phyloP scores from a whole-genome alignment of 768 basidiomycete genomes.

The Tremella fuciformis region DNA sequence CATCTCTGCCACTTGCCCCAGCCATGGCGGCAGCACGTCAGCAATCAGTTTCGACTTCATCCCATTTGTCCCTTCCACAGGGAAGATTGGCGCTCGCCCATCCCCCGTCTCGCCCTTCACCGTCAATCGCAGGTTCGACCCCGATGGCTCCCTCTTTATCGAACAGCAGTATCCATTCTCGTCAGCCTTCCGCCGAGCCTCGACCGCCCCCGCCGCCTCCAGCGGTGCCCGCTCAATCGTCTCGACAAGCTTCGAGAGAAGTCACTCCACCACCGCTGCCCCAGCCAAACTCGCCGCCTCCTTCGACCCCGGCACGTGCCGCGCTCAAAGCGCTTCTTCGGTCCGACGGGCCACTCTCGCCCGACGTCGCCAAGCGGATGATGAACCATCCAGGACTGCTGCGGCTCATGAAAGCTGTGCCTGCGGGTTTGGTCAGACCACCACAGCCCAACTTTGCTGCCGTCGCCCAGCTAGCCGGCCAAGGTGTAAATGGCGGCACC shows the following conservation, averaged over 20 bases:
- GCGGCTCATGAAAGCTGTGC: constrained; percentile 36
- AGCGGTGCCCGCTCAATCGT: constrained; percentile 16
- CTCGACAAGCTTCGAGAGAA: constrained; percentile 14
- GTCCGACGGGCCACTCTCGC: constrained; percentile 38
- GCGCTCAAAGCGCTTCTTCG: constrained; percentile 33
- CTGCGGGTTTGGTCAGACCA: constrained; percentile 12
- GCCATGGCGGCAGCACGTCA: background rate
- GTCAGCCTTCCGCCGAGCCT: background rate
- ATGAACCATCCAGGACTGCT: constrained; percentile 36
- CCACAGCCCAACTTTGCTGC: constrained; percentile 3
- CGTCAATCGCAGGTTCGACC: background rate
- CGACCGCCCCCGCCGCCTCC: constrained; percentile 22
- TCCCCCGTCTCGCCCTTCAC: constrained; percentile 3
- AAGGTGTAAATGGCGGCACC: too few species aligned
- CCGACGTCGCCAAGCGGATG: constrained; percentile 34
- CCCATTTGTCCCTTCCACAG: background rate
- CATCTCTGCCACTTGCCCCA: background rate
- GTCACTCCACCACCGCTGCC: constrained; percentile 34
- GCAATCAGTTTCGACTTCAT: background rate
- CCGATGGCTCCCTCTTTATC: background rate
- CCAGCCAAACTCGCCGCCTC: constrained; percentile 35
- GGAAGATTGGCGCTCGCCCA: background rate
- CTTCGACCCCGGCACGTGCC: constrained; percentile 38
- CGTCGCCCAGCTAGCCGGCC: background rate
- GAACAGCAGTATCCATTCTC: constrained; percentile 4